Evolutionary conservation across 2,329 filamentous ascomycete genomes (phyloP).

Genomic region (Hortaea werneckii): DNA sequence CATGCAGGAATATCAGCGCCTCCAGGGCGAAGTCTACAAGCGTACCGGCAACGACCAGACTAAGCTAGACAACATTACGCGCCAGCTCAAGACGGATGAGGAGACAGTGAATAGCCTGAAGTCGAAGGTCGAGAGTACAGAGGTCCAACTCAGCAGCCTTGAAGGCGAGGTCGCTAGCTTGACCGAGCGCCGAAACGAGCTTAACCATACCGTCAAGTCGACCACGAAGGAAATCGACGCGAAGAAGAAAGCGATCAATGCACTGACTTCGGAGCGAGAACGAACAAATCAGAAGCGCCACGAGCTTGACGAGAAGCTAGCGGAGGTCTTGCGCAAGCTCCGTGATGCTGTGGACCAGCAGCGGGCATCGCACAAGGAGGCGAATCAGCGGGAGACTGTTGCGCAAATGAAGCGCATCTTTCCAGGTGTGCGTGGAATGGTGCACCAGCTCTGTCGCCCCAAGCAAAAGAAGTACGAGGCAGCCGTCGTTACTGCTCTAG

Average conservation of each 20-base stretch:
- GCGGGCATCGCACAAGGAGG: conserved; percentile 75
- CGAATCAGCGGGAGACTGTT: conserved; percentile 70
- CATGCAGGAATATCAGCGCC: conserved; percentile 76
- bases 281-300: conserved; percentile 71
- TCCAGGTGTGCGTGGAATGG: conserved; percentile 79
- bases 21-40: conserved; percentile 76
- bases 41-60: conserved; percentile 71
- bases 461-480: conserved; percentile 96
- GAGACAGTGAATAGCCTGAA: conserved; percentile 83
- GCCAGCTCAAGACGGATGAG: conserved; percentile 82
- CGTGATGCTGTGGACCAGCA: conserved; percentile 75
- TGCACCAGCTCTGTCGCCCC: conserved; percentile 85
- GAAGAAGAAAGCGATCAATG: conserved; percentile 87
- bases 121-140: conserved; percentile 71
- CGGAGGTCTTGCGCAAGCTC: conserved; percentile 70
- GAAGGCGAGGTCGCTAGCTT: conserved; percentile 61
- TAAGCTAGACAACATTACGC: conserved; percentile 74
- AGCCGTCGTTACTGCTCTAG: conserved; percentile 83
- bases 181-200: conserved; percentile 54
- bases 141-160: conserved; percentile 64
- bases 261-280: conserved; percentile 71
- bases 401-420: conserved; percentile 81
- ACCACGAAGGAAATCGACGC: conserved; percentile 60
- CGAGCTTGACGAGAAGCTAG: conserved; percentile 85
- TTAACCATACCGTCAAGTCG: conserved; percentile 55